Evolutionary conservation across 805 yeast species (phyloP), one percentile per base, ranked within the genome.

Genomic region (Wickerhamomyces sydowiorum): DNA sequence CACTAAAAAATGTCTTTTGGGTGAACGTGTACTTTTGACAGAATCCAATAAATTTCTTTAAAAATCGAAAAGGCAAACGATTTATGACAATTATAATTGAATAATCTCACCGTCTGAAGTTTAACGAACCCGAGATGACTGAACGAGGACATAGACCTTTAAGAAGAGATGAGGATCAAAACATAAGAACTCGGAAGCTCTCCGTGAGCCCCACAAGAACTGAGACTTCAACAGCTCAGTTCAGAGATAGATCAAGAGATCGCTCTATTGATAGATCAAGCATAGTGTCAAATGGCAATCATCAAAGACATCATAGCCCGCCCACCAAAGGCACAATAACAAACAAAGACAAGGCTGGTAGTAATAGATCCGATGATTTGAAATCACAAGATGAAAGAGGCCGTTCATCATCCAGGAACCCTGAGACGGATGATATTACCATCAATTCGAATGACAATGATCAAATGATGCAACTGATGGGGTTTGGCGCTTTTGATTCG

Each of bases 401-500:
- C 28, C 53, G 60, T 45, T 41, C 53, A 31, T 54, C 50, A 47
- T 54, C 41, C 38, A 54, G 65, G 41, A 53, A 47, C 22, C 30
- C 4, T 7, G 17, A 17, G 20, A 28, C 6, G n/a, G 40, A 22
- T n/a, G 46, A 46, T 22, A 46, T 49, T 22, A 57, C 51, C 13
- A 50, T 60, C 23, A 47, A 50, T 8, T 46, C 48, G 7, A 46
- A 56, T n/a, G 50, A 47, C 29, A 57, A 59, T 29, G 56, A 59
- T 21, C 52, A 52, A 7, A 61, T 75, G 69, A 59, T 65, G 48
- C 58, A 66, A 41, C 40, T 78, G 38, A 77, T 80, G 82, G 86
- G 86, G 6, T 78, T 79, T 51, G 64, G 69, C 3, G 72, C 74
- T 1, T 78, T 79, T 56, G 71, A 66, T 1, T 54, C 76, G 2